These are phyloP conservation scores for Phlebiopsis gigantea DNA, from an alignment of 768 basidiomycete species.

Conservation along the genomic window DNA sequence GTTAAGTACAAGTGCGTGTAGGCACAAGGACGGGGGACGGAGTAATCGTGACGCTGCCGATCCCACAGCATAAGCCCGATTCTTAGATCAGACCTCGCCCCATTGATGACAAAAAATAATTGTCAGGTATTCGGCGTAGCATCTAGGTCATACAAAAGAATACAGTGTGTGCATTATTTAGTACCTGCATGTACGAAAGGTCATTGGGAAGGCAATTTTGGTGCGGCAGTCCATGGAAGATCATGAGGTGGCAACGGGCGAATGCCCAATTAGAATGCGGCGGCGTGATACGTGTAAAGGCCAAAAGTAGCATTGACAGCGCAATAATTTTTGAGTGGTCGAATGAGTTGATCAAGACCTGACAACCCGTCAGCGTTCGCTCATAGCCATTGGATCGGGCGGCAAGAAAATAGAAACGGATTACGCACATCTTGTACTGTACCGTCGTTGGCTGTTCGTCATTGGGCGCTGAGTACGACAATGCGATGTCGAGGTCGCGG, in stretches of 20 bases:
- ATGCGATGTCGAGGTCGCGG: slow-evolving; percentile 88
- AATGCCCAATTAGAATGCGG: background rate
- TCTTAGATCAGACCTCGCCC: background rate
- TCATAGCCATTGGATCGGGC: slow-evolving; percentile 16
- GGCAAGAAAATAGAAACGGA: slow-evolving; percentile 24
- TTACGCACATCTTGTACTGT: slow-evolving; percentile 85
- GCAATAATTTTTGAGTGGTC: slow-evolving; percentile 2
- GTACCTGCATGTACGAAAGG: slow-evolving; percentile 5
- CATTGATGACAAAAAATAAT: background rate
- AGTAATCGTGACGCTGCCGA: slow-evolving; percentile 3
- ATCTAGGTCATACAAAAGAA: slow-evolving; percentile 2
- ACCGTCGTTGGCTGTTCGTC: slow-evolving; percentile 32
- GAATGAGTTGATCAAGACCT: slow-evolving; percentile 54
- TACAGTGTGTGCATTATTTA: slow-evolving; percentile 4
- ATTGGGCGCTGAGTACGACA: slow-evolving; percentile 49
- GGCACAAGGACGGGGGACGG: background rate
- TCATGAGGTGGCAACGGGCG: slow-evolving; percentile 1
- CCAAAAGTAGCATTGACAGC: slow-evolving; percentile 7
- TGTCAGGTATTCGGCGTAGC: background rate
- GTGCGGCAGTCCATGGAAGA: background rate
- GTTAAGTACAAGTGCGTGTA: slow-evolving; percentile 1
- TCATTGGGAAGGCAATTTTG: slow-evolving; percentile 3
- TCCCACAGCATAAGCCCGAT: slow-evolving; percentile 2
- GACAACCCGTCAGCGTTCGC: slow-evolving; percentile 61
- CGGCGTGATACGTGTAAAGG: slow-evolving; percentile 1